Percentiles rank a stretch among this genome's conserved stretches.
These are phyloP conservation scores for Talaromyces sp. DNA, from an alignment of 2,329 filamentous ascomycete species.

Conservation along the genomic window DNA sequence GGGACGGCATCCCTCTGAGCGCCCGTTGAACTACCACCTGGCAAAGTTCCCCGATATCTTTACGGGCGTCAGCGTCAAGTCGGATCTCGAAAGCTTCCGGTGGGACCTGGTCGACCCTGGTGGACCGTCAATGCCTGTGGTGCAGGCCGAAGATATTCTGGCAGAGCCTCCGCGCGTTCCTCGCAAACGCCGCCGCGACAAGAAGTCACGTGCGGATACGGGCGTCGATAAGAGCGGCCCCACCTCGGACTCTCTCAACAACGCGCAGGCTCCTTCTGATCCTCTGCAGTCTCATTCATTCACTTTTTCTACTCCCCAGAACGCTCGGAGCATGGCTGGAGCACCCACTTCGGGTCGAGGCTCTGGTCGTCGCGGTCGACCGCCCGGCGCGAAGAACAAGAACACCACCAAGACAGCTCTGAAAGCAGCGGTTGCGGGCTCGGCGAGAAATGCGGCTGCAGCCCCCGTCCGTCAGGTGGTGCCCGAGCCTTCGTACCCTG, in stretches of 20 bases:
- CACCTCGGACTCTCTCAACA: constrained; percentile 1
- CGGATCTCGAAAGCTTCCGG: constrained; percentile 55
- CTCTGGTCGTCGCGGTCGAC: constrained; percentile 22
- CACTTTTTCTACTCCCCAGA: constrained; percentile 4
- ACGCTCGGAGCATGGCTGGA: constrained; percentile 6
- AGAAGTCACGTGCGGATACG: constrained; percentile 6
- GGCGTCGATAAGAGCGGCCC: constrained; percentile 1
- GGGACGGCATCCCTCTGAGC: constrained; percentile 57
- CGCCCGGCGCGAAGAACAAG: constrained; percentile 27
- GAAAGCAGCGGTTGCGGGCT: not conserved
- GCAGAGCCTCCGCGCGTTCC: constrained; percentile 18
- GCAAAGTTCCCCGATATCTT: constrained; percentile 43
- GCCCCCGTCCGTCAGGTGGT: constrained; percentile 13
- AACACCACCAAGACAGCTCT: constrained; percentile 13
- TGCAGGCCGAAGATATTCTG: constrained; percentile 21
- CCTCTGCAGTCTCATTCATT: not conserved
- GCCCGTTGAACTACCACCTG: constrained; percentile 57
- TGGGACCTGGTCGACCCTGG: constrained; percentile 61
- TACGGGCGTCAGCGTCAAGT: constrained; percentile 37
- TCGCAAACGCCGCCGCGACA: constrained; percentile 3
- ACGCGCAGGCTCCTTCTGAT: not conserved
- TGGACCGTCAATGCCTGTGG: constrained; percentile 34
- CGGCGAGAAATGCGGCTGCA: not conserved
- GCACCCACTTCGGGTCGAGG: constrained; percentile 5
- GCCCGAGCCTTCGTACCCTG: constrained; percentile 23